These are phyloP conservation scores for Euphrasia arctica DNA, from an alignment of 305 asterid species.

Conservation along the genomic window DNA sequence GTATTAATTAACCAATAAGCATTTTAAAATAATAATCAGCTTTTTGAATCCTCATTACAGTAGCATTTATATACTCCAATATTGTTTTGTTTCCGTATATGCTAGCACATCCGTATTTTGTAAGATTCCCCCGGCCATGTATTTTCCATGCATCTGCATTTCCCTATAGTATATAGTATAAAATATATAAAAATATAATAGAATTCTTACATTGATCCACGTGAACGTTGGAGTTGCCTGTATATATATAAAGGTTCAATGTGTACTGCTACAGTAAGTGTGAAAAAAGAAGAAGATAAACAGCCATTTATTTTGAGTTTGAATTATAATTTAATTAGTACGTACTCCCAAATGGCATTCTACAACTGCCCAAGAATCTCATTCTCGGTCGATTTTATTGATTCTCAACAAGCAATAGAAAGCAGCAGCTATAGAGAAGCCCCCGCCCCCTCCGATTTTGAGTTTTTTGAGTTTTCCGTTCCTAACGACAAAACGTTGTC, in stretches of 20 bases:
- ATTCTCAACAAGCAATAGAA: slow-evolving; percentile 42
- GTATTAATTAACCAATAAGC: too few species aligned
- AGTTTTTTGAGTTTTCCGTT: slow-evolving; percentile 41
- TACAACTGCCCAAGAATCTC: slow-evolving; percentile 66
- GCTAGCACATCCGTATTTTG: neutral
- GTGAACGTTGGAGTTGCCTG: neutral
- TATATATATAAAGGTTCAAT: slow-evolving; percentile 34
- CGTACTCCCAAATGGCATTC: slow-evolving; percentile 36
- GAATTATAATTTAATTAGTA: too few species aligned
- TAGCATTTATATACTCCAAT: too few species aligned
- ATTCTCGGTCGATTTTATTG: slow-evolving; percentile 75
- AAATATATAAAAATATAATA: neutral
- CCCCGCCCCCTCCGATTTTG: slow-evolving; percentile 79
- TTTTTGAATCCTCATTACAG: too few species aligned
- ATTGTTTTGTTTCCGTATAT: too few species aligned
- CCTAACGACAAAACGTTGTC: slow-evolving; percentile 26
- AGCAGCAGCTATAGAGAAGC: slow-evolving; percentile 67
- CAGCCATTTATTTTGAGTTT: neutral
- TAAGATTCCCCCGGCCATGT: neutral
- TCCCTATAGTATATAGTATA: neutral
- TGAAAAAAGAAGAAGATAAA: slow-evolving; percentile 5
- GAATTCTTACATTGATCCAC: slow-evolving; percentile 1
- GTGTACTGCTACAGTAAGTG: slow-evolving; percentile 25
- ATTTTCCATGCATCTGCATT: neutral
- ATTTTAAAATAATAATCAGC: too few species aligned